These are phyloP conservation scores for Mortierella antarctica DNA, from an alignment of 192 early-diverging fungal species.

Conservation along the genomic window DNA sequence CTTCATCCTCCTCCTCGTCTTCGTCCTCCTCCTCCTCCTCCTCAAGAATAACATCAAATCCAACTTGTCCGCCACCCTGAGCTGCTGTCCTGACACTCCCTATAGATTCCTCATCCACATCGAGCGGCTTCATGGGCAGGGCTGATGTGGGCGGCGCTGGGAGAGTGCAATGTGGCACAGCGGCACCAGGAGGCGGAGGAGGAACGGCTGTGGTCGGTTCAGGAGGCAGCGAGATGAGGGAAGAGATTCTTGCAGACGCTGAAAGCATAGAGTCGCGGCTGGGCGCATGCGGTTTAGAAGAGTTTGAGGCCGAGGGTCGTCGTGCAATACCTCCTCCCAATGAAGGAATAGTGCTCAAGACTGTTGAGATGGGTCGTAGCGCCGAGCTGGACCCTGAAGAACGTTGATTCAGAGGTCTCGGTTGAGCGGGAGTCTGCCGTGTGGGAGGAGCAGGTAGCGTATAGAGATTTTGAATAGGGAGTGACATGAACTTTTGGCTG, in stretches of 20 bases:
- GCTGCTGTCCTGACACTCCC: not conserved
- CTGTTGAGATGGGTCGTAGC: conserved; percentile 35
- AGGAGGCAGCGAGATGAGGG: conserved; percentile 18
- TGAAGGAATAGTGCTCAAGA: conserved; percentile 14
- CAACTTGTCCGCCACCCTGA: not conserved
- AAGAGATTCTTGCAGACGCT: conserved; percentile 10
- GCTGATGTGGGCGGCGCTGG: conserved; percentile 48
- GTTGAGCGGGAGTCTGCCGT: conserved; percentile 27
- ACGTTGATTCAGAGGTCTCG: conserved; percentile 12
- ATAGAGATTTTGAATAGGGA: conserved; percentile 41
- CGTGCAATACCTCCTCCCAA: conserved; percentile 42
- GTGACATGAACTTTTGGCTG: conserved; percentile 11
- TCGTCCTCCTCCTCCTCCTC: conserved; percentile 33
- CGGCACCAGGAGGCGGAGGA: conserved; percentile 7
- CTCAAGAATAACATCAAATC: conserved; percentile 18
- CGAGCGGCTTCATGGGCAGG: conserved; percentile 26
- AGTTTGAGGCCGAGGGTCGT: conserved; percentile 10
- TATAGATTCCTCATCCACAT: not conserved
- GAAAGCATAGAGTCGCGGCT: conserved; percentile 15
- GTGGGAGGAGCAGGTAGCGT: conserved; percentile 36
- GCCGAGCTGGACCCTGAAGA: conserved; percentile 5
- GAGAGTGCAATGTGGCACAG: conserved; percentile 5
- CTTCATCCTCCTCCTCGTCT: conserved; percentile 28
- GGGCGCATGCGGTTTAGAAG: not conserved
- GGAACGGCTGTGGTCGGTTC: conserved; percentile 23